Base-by-base conservation (phyloP, 768 basidiomycete genomes). In the Saitozyma sp. region DNA sequence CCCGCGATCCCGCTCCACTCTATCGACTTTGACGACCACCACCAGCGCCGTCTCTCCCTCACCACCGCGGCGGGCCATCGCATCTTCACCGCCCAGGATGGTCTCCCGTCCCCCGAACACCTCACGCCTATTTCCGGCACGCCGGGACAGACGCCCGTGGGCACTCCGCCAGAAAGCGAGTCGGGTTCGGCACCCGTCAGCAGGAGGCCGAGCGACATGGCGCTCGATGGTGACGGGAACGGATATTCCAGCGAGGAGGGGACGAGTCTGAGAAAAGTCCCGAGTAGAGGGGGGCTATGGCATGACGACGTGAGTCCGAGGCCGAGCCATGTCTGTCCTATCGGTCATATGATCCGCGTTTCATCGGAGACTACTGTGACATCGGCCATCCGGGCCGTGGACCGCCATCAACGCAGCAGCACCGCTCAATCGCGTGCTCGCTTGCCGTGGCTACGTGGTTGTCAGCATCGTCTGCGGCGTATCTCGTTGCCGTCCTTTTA, bases 1-100 rank as follows among this genome's bases (percentile, higher is more conserved):
- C 75, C 75, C 19, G 70, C 78, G 29, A 59, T 79, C 54, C 78
- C 78, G 8, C 63, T 79, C 46, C 64, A 63, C 14, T 68, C 66
- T 7, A 74, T 79, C 62, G 56, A 70, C 19, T 74, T 72, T 55
- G 65, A 65, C 14, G 58, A 58, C 10, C 16, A 16, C 39, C 40
- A 65, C 54, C 55, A 58, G 38, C 61, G 72, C 19, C 63, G 77
- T 46, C 58, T 79, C 9, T 74, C 75, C 9, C 62, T 79, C 50
- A 63, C 67, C 54, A 77, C 75, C 4, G 71, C 67, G 0, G 52
- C 65, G 7, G 78, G 78, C 10, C 72, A 64, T 48, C 60, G 69
- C 45, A 48, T 77, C 42, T 61, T 62, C 43, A 77, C 78, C 17
- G 64, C 67, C 7, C 67, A 69, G 56, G 75, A 74, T 61, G 73